Base-by-base conservation (phyloP, 192 early-diverging fungal species). In the Umbelopsis ramanniana region DNA sequence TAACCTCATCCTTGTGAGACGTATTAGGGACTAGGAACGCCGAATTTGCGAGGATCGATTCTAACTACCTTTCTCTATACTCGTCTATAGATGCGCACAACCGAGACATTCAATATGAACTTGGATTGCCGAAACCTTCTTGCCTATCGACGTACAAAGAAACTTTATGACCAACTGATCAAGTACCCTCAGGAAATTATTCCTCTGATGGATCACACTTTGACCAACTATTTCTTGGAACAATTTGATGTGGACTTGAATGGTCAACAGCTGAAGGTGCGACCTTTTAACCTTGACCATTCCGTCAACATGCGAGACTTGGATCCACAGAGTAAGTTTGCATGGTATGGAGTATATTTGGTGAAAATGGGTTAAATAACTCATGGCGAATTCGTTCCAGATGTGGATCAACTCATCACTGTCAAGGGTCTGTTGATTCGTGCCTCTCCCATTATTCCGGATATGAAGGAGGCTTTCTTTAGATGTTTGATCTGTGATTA, bases 131-230 rank as follows among this genome's bases (percentile, higher is more conserved):
- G 81, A 60, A 96, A 99, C 68, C 76, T 99, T 7, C 74, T 85
- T 6, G 86, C 88, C 2, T 96, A 93, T 74, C 82, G 86, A 7
- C 73, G 83, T 8, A 80, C 85, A 40, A 69, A 78, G n/a, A 87
- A 90, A 68, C 82, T 99, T 46, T 97, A 97, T 82, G 75, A 90
- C 72, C 93, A 96, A 76, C 78, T 99, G 48, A 81, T 95, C 21
- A 92, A 94, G 45, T 99, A 97, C 80, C 97, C 97, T 12, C 92
- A 96, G 52, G 97, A 99, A 86, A 93, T 99, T 37, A 91, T 99
- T 76, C 94, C 96, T 0, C 82, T 97, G 29, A 88, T 98, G 89
- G 97, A 99, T 87, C 89, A 95, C 72, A 88, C 89, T 11, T 77
- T 97, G 57, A 91, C 90, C 1, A 89, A 94, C 68, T 79, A 89